Evolutionary conservation across 2,329 filamentous ascomycete genomes (phyloP).

Genomic region (Stagonosporopsis tanaceti): DNA sequence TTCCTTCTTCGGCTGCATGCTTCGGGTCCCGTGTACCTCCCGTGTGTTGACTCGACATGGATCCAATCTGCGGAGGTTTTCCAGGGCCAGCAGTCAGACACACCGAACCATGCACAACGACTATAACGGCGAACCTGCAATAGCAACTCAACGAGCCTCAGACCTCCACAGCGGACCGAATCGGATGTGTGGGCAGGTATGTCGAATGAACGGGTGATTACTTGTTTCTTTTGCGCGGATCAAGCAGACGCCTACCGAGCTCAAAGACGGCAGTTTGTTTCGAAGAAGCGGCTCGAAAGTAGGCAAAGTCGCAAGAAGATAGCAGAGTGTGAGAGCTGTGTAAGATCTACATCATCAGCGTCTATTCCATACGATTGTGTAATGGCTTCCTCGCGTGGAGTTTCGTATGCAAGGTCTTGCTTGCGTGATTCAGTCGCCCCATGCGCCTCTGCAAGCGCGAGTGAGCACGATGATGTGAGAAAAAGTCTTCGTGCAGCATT

Average conservation of each 20-base stretch:
- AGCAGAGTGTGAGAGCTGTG: neutral
- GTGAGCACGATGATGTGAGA: neutral
- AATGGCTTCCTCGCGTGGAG: neutral
- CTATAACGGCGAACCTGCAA: conserved; percentile 1
- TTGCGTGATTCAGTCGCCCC: neutral
- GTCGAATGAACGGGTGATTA: neutral
- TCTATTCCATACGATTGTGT: neutral
- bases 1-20: conserved; percentile 1
- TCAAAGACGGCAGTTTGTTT: conserved; percentile 3
- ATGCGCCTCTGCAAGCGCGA: neutral
- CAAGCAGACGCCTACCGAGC: conserved; percentile 6
- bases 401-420: neutral
- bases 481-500: neutral
- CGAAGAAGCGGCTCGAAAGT: conserved; percentile 1
- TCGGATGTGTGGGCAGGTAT: neutral
- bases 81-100: neutral
- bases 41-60: neutral
- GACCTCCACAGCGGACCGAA: neutral
- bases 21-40: neutral
- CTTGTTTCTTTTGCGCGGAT: conserved; percentile 9
- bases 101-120: conserved; percentile 5
- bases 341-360: neutral
- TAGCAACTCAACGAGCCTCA: neutral
- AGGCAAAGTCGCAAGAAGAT: conserved; percentile 1
- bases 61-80: neutral